Base-by-base conservation (phyloP, 306 rosid genomes). In the Cucurbita argyrosperma region DNA sequence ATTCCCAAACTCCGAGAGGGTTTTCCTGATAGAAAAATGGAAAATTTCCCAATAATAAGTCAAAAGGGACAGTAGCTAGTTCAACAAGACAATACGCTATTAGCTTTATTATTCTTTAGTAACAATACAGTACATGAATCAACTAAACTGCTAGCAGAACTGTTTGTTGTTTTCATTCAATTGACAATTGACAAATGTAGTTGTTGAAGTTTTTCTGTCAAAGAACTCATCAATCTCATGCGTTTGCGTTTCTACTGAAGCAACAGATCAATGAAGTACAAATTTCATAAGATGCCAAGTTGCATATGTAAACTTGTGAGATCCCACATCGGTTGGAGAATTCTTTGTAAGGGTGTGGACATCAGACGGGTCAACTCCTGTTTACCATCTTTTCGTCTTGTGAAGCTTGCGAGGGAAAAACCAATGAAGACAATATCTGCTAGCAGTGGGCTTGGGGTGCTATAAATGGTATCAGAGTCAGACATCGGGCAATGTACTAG, bases 1-100 rank as follows among this genome's bases (percentile, higher is more conserved):
- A 92, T 72, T 86, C 92, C 97, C 97, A 92, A 47, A 79, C 81
- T 82, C 97, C 97, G 72, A 92, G 78, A 45, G 88, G 90, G 56
- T 70, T 78, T 77, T 89, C 93, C 97, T 92, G 77, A 82, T 69
- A 82, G 57, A 47, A 10, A 49, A 65, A 75, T 38, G 61, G n/a
- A 19, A 51, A 16, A 50, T 46, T 19, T 13, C 8, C 19, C n/a
- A 12, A 9, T 7, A 19, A 11, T 12, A 66, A 66, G 5, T 66
- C 53, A 5, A 38, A 40, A n/a, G 16, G 46, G 26, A 37, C 43
- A 5, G 26, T 10, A n/a, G 23, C 21, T 42, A 42, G 52, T 18
- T 64, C 52, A n/a, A 64, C 37, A 4, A 42, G 30, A n/a, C 7
- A 6, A 18, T 43, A 65, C 19, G 9, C 37, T 19, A 18, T 42